Evolutionary conservation across 2,329 filamentous ascomycete species (phyloP).

Genomic region (Polytolypa hystricis): DNA sequence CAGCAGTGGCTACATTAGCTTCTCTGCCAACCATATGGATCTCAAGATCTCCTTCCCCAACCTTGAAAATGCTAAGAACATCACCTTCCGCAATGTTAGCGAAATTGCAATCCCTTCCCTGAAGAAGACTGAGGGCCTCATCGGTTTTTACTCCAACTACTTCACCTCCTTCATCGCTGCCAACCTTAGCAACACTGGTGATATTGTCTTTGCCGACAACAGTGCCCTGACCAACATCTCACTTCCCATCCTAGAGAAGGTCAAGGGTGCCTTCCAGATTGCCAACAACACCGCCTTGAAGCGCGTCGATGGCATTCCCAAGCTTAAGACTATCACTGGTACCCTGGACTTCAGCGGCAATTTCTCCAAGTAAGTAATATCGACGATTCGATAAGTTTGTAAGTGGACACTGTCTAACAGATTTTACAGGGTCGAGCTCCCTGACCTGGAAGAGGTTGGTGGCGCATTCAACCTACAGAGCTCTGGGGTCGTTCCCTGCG

Average conservation of each 20-base stretch:
- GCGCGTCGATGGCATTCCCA: slow-evolving; percentile 55
- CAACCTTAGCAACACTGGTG: slow-evolving; percentile 38
- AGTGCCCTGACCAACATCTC: slow-evolving; percentile 58
- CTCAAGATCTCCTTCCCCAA: slow-evolving; percentile 66
- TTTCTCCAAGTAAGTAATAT: slow-evolving; percentile 63
- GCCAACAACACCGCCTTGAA: slow-evolving; percentile 76
- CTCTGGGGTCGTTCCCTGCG: slow-evolving; percentile 53
- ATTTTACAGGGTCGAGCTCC: slow-evolving; percentile 54
- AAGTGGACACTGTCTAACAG: slow-evolving; percentile 1
- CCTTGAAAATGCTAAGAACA: slow-evolving; percentile 65
- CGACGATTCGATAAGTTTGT: not conserved
- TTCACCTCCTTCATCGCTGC: slow-evolving; percentile 35
- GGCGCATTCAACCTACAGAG: slow-evolving; percentile 62
- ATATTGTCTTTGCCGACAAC: slow-evolving; percentile 49
- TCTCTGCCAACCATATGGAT: slow-evolving; percentile 68
- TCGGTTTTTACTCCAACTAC: slow-evolving; percentile 71
- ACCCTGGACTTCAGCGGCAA: slow-evolving; percentile 76
- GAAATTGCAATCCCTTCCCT: slow-evolving; percentile 64
- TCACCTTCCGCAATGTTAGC: slow-evolving; percentile 73
- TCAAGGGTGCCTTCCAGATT: slow-evolving; percentile 72
- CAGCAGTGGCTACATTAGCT: slow-evolving; percentile 57
- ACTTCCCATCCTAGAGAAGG: slow-evolving; percentile 54
- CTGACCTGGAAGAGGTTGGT: slow-evolving; percentile 54
- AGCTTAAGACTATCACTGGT: slow-evolving; percentile 60
- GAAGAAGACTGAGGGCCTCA: slow-evolving; percentile 59